phyloP scores from a whole-genome alignment of 2,329 filamentous ascomycete genomes.

The Xylaria sp. region DNA sequence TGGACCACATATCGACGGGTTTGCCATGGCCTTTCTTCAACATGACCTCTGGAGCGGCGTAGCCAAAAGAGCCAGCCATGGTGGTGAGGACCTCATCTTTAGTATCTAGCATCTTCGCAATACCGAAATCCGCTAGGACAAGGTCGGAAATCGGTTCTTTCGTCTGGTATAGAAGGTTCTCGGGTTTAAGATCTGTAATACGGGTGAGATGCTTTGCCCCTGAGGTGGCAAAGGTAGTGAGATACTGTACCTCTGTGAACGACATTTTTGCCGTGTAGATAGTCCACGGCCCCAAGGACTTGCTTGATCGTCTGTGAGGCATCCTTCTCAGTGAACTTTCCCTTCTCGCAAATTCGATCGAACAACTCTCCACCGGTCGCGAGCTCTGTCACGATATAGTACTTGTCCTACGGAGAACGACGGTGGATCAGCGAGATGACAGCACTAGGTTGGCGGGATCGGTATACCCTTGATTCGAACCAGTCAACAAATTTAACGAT shows the following conservation, averaged over 20 bases:
- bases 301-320: slow-evolving; percentile 95
- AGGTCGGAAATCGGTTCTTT: slow-evolving; percentile 81
- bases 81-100: slow-evolving; percentile 93
- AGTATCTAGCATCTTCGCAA: slow-evolving; percentile 95
- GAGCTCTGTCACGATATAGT: slow-evolving; percentile 98
- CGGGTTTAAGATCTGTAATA: slow-evolving; percentile 87
- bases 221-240: slow-evolving; percentile 30
- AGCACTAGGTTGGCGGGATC: neutral
- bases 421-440: slow-evolving; percentile 32
- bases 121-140: slow-evolving; percentile 96
- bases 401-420: slow-evolving; percentile 80
- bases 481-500: slow-evolving; percentile 98
- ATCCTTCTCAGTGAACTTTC: slow-evolving; percentile 98
- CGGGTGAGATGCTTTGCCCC: slow-evolving; percentile 29
- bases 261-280: slow-evolving; percentile 93
- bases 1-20: slow-evolving; percentile 98
- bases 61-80: slow-evolving; percentile 98
- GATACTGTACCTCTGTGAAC: slow-evolving; percentile 82
- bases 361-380: slow-evolving; percentile 97
- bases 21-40: slow-evolving; percentile 97
- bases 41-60: slow-evolving; percentile 98
- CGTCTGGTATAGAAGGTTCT: slow-evolving; percentile 95
- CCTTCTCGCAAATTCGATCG: slow-evolving; percentile 97
- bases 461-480: slow-evolving; percentile 95
- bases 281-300: slow-evolving; percentile 91